Base-by-base conservation (phyloP, 805 yeast genomes). In the Candida nonsorbophila region DNA sequence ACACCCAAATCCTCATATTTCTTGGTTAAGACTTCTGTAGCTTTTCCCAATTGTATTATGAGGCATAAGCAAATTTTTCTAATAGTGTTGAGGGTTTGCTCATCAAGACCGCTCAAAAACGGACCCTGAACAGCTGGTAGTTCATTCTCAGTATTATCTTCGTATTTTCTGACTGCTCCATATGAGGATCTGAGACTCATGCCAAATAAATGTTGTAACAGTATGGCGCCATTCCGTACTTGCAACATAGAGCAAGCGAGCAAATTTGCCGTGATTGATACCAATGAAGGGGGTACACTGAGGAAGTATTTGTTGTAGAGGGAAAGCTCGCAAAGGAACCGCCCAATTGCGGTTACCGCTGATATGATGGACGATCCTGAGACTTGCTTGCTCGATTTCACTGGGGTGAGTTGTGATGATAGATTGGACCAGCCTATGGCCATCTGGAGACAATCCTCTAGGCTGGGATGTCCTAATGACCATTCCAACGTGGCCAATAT, bases 401-500 rank as follows among this genome's bases (percentile, higher is more conserved):
- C n/a, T n/a, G n/a, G n/a, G n/a, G n/a, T n/a, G n/a, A n/a, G n/a
- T n/a, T n/a, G n/a, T 18, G 20, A 7, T 7, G 20, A 7, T 18
- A 7, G 9, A 18, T 44, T 40, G 34, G 39, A 37, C 13, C 28
- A 27, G 13, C 33, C 24, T 31, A 59, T 64, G 44, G 77, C 51
- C 52, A 58, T 41, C 38, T 61, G 67, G 28, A 62, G 47, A 30
- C 73, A 62, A 30, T 71, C 77, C 44, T 72, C 79, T 30, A 71
- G 51, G 31, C 64, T 58, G 5, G 72, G 67, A 40, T 67, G 71
- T 24, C 71, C 62, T 27, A 62, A 44, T 29, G 48, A 51, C 72
- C 72, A 65, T 33, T 63, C 70, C 45, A 87, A 69, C 4, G 83
- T 83, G 39, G 71, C 67, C 49, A 79, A 63, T 33, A 80, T 76